A percentile compares a stretch with the other conserved stretches of the same genome.
phyloP scores from a whole-genome alignment of 139 green algal genomes.

The Mesostigma viride region DNA sequence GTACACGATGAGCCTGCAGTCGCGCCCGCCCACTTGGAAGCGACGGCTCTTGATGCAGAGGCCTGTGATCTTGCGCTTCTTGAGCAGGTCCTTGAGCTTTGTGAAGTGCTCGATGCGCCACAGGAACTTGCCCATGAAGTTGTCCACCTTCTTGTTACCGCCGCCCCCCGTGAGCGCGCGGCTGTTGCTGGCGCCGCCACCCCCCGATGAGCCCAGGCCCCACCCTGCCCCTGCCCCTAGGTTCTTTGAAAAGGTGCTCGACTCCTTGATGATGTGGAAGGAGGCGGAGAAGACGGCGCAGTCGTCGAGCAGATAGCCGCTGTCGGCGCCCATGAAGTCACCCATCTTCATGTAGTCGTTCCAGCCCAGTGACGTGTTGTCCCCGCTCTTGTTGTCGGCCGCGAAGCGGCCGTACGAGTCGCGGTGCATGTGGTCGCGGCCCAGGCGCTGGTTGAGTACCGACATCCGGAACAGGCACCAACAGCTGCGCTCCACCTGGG shows the following conservation, averaged over 20 bases:
- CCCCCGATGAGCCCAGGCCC: background rate
- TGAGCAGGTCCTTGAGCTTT: slow-evolving; percentile 61
- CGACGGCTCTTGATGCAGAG: slow-evolving; percentile 58
- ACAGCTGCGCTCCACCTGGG: slow-evolving; percentile 37
- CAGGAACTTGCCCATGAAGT: slow-evolving; percentile 44
- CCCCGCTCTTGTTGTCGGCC: slow-evolving; percentile 43
- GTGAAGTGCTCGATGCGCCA: slow-evolving; percentile 68
- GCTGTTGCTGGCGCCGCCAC: background rate
- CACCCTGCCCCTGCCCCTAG: background rate
- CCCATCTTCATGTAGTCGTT: slow-evolving; percentile 64
- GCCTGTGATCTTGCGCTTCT: slow-evolving; percentile 68
- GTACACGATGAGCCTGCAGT: slow-evolving; percentile 61
- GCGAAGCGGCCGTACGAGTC: slow-evolving; percentile 61
- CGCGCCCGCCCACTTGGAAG: slow-evolving; percentile 47
- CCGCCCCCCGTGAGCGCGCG: background rate
- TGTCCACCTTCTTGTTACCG: slow-evolving; percentile 27
- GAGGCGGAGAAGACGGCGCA: slow-evolving; percentile 45
- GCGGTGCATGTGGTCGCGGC: slow-evolving; percentile 38
- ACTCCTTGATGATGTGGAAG: slow-evolving; percentile 56
- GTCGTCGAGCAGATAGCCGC: slow-evolving; percentile 32
- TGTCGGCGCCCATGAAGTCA: slow-evolving; percentile 16
- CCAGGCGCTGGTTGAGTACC: slow-evolving; percentile 34
- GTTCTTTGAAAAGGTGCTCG: slow-evolving; percentile 38
- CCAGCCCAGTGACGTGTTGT: slow-evolving; percentile 62
- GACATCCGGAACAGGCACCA: slow-evolving; percentile 62